phyloP scores from a whole-genome alignment of 352 stramenopile genomes.

The Pythium folliculosum region DNA sequence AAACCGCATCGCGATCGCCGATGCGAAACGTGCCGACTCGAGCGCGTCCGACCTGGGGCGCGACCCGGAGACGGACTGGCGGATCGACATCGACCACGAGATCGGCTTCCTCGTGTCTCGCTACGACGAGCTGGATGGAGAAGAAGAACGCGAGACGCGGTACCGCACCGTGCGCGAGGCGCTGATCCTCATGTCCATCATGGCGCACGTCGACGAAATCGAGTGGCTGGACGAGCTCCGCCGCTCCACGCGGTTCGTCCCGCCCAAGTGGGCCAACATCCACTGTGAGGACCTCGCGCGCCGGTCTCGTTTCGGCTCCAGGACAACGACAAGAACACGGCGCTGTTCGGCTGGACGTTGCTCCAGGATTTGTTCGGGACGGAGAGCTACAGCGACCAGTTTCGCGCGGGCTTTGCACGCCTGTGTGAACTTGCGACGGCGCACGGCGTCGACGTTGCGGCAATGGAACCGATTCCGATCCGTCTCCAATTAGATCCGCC shows the following conservation, averaged over 20 bases:
- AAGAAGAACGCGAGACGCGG: constrained; percentile 3
- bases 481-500: background rate
- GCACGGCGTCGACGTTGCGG: background rate
- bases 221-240: constrained; percentile 13
- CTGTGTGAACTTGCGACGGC: background rate
- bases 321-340: background rate
- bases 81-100: constrained; percentile 19
- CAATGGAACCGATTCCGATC: constrained; percentile 14
- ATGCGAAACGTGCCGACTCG: constrained; percentile 7
- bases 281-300: constrained; percentile 1
- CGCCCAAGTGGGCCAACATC: constrained; percentile 10
- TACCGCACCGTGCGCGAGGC: constrained; percentile 7
- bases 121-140: constrained; percentile 6
- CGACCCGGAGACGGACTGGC: constrained; percentile 12
- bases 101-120: background rate
- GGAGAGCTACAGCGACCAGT: constrained; percentile 1
- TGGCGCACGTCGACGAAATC: constrained; percentile 11
- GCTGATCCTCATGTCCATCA: constrained; percentile 14
- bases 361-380: constrained; percentile 4
- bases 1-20: background rate
- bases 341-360: constrained; percentile 2
- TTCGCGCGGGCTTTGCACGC: background rate
- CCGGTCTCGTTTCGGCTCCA: constrained; percentile 9
- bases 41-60: constrained; percentile 1
- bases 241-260: background rate